Percentiles rank a stretch among this genome's conserved stretches.
Evolutionary conservation across 345 rosid genomes (phyloP).

Genomic region (Microcos paniculata): DNA sequence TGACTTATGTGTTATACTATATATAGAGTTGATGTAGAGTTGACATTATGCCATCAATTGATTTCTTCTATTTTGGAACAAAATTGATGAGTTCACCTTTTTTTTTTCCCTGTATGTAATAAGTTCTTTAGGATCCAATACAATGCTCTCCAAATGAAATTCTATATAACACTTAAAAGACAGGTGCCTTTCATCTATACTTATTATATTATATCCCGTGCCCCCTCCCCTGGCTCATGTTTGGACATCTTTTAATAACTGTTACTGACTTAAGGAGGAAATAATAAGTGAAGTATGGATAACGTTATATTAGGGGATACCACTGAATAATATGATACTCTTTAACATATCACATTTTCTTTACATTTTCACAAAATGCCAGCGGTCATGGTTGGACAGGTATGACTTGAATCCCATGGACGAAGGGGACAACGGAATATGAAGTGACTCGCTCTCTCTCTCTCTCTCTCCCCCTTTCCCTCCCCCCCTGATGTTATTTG

Average conservation of each 20-base stretch:
- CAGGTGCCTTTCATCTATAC: not conserved
- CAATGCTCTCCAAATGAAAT: not conserved
- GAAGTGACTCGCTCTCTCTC: not conserved
- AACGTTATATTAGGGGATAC: not conserved
- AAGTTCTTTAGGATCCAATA: not conserved
- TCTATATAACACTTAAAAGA: not conserved
- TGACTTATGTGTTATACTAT: not conserved
- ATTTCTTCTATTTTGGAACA: conserved; percentile 3
- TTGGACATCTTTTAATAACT: not conserved
- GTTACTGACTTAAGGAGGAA: not conserved
- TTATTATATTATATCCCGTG: not conserved
- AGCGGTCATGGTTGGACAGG: not conserved
- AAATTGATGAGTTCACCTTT: not conserved
- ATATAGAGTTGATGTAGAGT: too few relatives aligned
- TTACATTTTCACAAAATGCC: not conserved
- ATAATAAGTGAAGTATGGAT: not conserved
- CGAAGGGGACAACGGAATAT: not conserved
- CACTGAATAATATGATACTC: not conserved
- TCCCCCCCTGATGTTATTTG: conserved; percentile 6
- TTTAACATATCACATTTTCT: not conserved
- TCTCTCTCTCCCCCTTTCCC: too few relatives aligned
- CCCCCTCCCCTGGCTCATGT: not conserved
- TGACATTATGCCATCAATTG: not conserved
- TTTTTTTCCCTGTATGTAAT: not conserved
- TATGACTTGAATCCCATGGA: too few relatives aligned